Evolutionary conservation across 208 protist species (phyloP).

Genomic region (Trypanosoma boissoni): DNA sequence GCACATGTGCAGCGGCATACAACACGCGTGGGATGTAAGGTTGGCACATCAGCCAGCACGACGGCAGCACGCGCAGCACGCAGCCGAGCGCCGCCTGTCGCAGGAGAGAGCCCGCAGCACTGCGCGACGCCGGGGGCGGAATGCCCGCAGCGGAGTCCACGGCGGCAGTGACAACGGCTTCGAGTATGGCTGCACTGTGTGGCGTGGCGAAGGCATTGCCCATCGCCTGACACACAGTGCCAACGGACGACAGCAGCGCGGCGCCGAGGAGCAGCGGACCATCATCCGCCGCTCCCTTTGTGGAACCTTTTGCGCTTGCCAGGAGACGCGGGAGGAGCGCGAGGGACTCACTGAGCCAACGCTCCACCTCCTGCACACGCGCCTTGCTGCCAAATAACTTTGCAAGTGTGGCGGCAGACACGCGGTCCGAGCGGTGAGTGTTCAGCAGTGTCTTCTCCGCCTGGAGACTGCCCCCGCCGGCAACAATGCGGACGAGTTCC

Average conservation of each 20-base stretch:
- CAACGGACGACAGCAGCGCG: constrained; percentile 40
- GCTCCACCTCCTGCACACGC: constrained; percentile 60
- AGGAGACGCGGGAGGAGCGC: constrained; percentile 12
- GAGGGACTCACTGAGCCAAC: constrained; percentile 36
- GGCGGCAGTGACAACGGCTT: constrained; percentile 40
- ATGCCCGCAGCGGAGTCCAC: constrained; percentile 58
- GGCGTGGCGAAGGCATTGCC: constrained; percentile 51
- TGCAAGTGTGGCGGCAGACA: constrained; percentile 66
- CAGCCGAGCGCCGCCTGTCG: constrained; percentile 58
- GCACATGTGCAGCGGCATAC: constrained; percentile 50
- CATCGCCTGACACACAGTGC: constrained; percentile 40
- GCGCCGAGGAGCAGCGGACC: constrained; percentile 44
- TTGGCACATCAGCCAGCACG: constrained; percentile 84
- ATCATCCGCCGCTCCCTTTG: background rate
- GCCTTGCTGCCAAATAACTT: constrained; percentile 84
- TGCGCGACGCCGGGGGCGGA: constrained; percentile 34
- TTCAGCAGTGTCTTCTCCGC: constrained; percentile 87
- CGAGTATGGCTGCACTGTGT: constrained; percentile 49
- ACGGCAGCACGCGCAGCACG: constrained; percentile 64
- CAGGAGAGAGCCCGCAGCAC: constrained; percentile 56
- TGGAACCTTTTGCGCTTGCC: background rate
- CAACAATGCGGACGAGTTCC: constrained; percentile 82
- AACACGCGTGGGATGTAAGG: constrained; percentile 70
- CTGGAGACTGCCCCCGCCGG: constrained; percentile 80
- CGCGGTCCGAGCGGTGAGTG: constrained; percentile 56